Evolutionary conservation across 2,329 filamentous ascomycete genomes (phyloP).

Genomic region (Arthrocladium fulminans): DNA sequence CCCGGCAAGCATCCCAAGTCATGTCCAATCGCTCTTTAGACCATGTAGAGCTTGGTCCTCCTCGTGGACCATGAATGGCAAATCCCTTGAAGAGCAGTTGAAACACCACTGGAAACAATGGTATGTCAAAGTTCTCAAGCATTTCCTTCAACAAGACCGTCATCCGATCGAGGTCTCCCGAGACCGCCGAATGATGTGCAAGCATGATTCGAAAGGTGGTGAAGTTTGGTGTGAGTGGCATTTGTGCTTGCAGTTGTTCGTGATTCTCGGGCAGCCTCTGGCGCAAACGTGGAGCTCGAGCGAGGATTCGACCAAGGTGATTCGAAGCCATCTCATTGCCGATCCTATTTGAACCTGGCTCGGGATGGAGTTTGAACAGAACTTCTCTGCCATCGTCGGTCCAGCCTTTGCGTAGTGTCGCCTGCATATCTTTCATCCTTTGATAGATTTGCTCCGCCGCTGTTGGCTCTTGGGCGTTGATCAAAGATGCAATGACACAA

Average conservation of each 20-base stretch:
- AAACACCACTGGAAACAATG: slow-evolving; percentile 67
- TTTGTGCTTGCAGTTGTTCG: slow-evolving; percentile 55
- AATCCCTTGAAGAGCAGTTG: slow-evolving; percentile 79
- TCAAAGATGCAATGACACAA: slow-evolving; percentile 69
- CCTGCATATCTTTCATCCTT: slow-evolving; percentile 64
- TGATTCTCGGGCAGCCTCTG: slow-evolving; percentile 45
- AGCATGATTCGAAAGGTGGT: slow-evolving; percentile 74
- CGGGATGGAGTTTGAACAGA: slow-evolving; percentile 21
- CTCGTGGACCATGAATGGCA: slow-evolving; percentile 56
- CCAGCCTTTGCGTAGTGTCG: slow-evolving; percentile 27
- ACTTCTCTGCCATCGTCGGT: slow-evolving; percentile 25
- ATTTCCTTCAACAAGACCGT: slow-evolving; percentile 71
- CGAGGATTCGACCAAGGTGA: slow-evolving; percentile 40
- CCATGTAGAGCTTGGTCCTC: slow-evolving; percentile 56
- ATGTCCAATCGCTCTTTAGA: slow-evolving; percentile 57
- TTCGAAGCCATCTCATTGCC: slow-evolving; percentile 33
- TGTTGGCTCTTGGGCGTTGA: slow-evolving; percentile 64
- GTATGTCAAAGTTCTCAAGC: slow-evolving; percentile 54
- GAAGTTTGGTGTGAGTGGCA: slow-evolving; percentile 63
- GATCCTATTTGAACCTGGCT: slow-evolving; percentile 32
- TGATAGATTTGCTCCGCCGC: slow-evolving; percentile 74
- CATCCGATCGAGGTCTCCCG: slow-evolving; percentile 64
- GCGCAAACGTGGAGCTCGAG: slow-evolving; percentile 35
- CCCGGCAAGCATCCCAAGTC: slow-evolving; percentile 58
- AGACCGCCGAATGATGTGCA: slow-evolving; percentile 58